Base-by-base conservation (phyloP, 441 rosid genomes). In the Corymbia citriodora region DNA sequence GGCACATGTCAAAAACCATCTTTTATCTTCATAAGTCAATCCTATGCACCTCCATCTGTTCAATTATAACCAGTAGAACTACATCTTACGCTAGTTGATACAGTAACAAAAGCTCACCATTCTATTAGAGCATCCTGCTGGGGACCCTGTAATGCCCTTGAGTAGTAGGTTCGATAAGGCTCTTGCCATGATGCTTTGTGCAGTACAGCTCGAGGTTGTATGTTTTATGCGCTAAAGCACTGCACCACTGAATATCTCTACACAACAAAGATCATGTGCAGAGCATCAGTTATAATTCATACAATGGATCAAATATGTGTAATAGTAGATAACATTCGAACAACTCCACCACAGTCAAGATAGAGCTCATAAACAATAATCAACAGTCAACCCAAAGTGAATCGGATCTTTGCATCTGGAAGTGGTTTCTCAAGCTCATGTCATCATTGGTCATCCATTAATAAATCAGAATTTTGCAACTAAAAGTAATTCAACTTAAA, bases 131-230 rank as follows among this genome's bases (percentile, higher is more conserved):
- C 92, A 91, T 88, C 87, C 93, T 89, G 96, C 91, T 25, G 95
- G 93, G 87, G 93, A 93, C 88, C 92, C 92, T 55, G 91, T 87
- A 81, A 96, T 70, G 88, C 97, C 93, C 91, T 90, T 96, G 7
- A 94, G 48, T 55, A 97, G 89, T 33, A 92, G 79, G 91, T 92
- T 96, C 7, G 98, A 96, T 55, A 96, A 93, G 54, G 94, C 90
- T 90, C 94, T 95, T 3, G 97, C 96, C 99, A 96, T 96, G 54
- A 45, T 74, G 50, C 83, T 40, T 74, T 36, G 29, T 74, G 83
- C 50, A 40, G 83, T 12, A 36, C 49, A 74, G 83, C 83, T 74
- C 29, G 11, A 74, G 50, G 50, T 40, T 21, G 21, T 74, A 6
- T 10, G 49, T 36, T 72, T 27, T 19, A 36, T 0, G 82, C 82